Evolutionary conservation across 345 rosid species (phyloP), one percentile per base, ranked within the genome.

Genomic region (Moricandia moricandioides): DNA sequence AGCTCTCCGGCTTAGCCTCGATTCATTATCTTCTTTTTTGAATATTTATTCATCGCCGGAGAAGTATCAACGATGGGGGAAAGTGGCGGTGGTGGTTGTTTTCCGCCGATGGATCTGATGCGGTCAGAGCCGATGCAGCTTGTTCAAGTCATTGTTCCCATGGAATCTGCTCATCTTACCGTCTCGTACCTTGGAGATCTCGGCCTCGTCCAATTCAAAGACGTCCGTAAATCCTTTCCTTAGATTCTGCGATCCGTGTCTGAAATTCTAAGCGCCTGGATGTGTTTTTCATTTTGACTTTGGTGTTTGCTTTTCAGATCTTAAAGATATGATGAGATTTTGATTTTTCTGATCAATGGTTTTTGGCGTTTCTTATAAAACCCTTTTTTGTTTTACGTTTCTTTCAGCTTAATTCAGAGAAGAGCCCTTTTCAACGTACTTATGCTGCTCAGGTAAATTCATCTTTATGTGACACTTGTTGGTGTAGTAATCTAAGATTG

Each of bases 151-250:
- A 90, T 90, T 80, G 84, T 94, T 77, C 98, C 98, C 2, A 86
- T 91, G 71, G 97, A 91, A 80, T 88, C 97, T 11, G 91, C 96
- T 71, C 95, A 88, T 75, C 87, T 86, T 71, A 90, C 96, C 65
- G 93, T 91, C 78, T 86, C 95, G 21, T 90, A 90, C 78, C 92
- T 94, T 75, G 97, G 96, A 4, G 93, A 90, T 80, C 92, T 88
- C 49, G 98, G 96, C 65, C 88, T 91, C 76, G 72, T 94, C 62
- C 98, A 91, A 80, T 91, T 94, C 91, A 94, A 94, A 85, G 97
- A 94, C 57, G 98, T 90, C 33, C 78, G 93, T 88, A 57, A 7
- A 58, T 68, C 68, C 68, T 39, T 16, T 74, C 67, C 7, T 11
- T 39, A 37, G 45, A 13, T 52, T 55, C 34, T 60, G 65, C 43